These are phyloP conservation scores for Solanum raphanifolium DNA, from an alignment of 257 asterid genomes.

Conservation along the genomic window DNA sequence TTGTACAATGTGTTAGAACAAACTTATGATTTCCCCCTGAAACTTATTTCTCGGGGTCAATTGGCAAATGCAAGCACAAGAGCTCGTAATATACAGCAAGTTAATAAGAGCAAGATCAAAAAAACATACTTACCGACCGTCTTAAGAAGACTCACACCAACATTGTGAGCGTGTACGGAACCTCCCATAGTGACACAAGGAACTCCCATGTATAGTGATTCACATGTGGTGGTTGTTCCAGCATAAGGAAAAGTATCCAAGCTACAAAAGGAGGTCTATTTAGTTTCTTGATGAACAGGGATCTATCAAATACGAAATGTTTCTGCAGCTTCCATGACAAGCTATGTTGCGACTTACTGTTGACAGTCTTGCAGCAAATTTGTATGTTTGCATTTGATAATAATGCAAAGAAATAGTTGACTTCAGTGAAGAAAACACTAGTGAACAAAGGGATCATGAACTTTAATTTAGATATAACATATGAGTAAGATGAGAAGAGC, in stretches of 20 bases:
- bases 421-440: neutral
- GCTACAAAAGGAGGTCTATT: constrained; percentile 24
- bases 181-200: constrained; percentile 99
- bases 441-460: neutral
- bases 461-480: neutral
- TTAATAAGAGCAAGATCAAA: neutral
- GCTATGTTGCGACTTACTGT: neutral
- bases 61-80: neutral
- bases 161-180: constrained; percentile 90
- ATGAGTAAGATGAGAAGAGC: neutral
- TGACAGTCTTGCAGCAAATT: neutral
- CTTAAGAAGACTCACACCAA: constrained; percentile 81
- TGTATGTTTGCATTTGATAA: neutral
- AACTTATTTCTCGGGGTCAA: neutral
- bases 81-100: neutral
- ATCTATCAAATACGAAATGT: neutral
- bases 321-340: neutral
- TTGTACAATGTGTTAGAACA: neutral
- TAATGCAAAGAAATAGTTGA: neutral
- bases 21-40: neutral
- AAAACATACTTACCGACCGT: constrained; percentile 58
- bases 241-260: constrained; percentile 99
- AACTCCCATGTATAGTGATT: constrained; percentile 97
- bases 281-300: neutral
- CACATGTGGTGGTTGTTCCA: constrained; percentile 98